phyloP scores from a whole-genome alignment of 208 protist genomes.

The Leptomonas pyrrhocoris region DNA sequence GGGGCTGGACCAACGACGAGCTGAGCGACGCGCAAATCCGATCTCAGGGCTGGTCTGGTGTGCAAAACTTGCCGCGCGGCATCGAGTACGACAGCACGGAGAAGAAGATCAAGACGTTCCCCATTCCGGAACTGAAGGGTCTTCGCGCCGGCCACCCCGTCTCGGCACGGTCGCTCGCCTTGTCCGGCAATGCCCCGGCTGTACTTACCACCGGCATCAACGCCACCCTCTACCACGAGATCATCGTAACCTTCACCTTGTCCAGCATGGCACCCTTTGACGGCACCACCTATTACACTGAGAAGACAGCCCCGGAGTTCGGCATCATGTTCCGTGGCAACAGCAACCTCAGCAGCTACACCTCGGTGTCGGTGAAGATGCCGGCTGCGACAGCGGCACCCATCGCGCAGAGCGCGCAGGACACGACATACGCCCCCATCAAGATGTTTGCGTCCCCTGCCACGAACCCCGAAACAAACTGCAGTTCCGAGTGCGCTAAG shows the following conservation, averaged over 20 bases:
- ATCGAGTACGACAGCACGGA: conserved; percentile 48
- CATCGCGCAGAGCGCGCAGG: conserved; percentile 20
- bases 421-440: conserved; percentile 21
- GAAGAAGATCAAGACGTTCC: conserved; percentile 45
- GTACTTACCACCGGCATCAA: conserved; percentile 17
- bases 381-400: conserved; percentile 25
- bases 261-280: conserved; percentile 30
- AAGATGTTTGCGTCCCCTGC: conserved; percentile 29
- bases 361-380: conserved; percentile 44
- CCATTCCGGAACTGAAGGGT: conserved; percentile 38
- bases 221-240: conserved; percentile 46
- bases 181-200: conserved; percentile 5
- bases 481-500: conserved; percentile 35
- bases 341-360: conserved; percentile 26
- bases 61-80: conserved; percentile 49
- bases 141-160: conserved; percentile 31
- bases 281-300: conserved; percentile 25
- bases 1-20: conserved; percentile 56
- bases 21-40: conserved; percentile 36
- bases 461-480: conserved; percentile 23
- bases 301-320: conserved; percentile 35
- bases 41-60: conserved; percentile 50
- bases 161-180: not conserved
- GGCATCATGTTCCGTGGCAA: conserved; percentile 38
- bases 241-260: conserved; percentile 43